Evolutionary conservation across 495 filamentous ascomycete species (phyloP).

Genomic region (Aspergillus ellipticus): DNA sequence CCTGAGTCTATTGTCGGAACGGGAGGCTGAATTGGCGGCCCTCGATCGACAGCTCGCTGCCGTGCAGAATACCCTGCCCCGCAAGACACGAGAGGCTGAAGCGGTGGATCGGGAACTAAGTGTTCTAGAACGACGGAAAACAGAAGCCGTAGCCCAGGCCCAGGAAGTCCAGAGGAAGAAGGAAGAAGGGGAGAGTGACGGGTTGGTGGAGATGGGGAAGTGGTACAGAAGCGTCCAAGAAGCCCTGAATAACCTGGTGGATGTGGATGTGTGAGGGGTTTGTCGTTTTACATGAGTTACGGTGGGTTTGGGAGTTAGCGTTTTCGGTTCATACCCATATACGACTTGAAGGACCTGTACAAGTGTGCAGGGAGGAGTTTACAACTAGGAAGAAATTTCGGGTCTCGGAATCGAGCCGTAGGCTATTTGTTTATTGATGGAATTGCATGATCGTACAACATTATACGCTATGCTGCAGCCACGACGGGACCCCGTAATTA

Average conservation of each 20-base stretch:
- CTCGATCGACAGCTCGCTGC: constrained; percentile 66
- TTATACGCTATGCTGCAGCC: constrained; percentile 43
- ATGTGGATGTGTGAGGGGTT: constrained; percentile 27
- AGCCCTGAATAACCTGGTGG: constrained; percentile 64
- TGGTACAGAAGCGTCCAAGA: constrained; percentile 75
- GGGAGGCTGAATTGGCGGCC: constrained; percentile 58
- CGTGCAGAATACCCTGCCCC: constrained; percentile 61
- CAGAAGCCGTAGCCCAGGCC: constrained; percentile 63
- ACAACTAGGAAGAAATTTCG: constrained; percentile 15
- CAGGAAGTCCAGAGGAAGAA: constrained; percentile 76
- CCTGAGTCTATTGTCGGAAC: constrained; percentile 43
- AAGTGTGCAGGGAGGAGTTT: not conserved
- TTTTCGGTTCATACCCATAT: constrained; percentile 19
- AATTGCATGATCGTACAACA: constrained; percentile 46
- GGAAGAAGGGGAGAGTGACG: constrained; percentile 70
- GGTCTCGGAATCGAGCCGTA: constrained; percentile 35
- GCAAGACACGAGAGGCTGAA: constrained; percentile 69
- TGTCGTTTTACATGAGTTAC: constrained; percentile 17
- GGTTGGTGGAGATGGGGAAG: constrained; percentile 75
- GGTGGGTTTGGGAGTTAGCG: constrained; percentile 21
- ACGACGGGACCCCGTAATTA: constrained; percentile 39
- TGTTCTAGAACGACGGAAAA: constrained; percentile 67
- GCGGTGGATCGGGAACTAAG: constrained; percentile 66
- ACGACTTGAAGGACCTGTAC: not conserved
- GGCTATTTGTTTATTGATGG: constrained; percentile 41